Percentiles rank a stretch among this genome's conserved stretches.
Conservation (phyloP, 75 land plant species). For the Gnetum montanum region DNA sequence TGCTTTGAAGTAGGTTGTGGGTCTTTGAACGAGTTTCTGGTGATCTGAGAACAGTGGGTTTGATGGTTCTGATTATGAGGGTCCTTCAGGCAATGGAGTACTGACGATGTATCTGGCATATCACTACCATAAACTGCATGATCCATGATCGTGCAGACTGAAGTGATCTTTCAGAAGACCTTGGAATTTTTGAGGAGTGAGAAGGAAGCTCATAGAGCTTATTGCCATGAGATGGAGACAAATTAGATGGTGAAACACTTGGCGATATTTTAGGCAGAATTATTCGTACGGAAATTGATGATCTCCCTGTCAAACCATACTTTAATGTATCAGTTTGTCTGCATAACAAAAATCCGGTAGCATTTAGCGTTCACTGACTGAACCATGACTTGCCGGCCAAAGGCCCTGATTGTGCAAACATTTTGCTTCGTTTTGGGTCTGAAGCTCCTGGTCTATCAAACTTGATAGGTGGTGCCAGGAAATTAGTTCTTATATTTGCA, state of each 20-base stretch:
- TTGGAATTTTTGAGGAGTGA: conserved; percentile 17
- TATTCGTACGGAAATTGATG: conserved; percentile 10
- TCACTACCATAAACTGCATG: too few species aligned
- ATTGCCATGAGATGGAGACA: conserved; percentile 37
- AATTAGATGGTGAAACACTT: conserved; percentile 30
- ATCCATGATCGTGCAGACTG: too few species aligned
- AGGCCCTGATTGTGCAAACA: conserved; percentile 48
- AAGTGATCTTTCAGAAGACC: conserved; percentile 14
- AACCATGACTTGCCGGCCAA: conserved; percentile 30
- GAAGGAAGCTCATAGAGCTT: conserved; percentile 66
- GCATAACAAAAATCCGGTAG: conserved; percentile 28
- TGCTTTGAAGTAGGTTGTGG: too few species aligned
- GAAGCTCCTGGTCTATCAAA: conserved; percentile 9
- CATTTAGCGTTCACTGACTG: conserved; percentile 10
- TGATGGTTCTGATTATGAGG: too few species aligned
- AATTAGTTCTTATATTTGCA: conserved; percentile 5
- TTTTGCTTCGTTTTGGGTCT: conserved; percentile 28
- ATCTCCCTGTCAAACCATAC: conserved; percentile 10
- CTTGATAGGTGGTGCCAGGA: conserved; percentile 9
- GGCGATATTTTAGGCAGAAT: conserved; percentile 25
- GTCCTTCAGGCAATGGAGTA: too few species aligned
- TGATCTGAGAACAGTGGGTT: too few species aligned
- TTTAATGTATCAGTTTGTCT: conserved; percentile 8
- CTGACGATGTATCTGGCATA: too few species aligned
- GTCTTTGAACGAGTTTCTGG: too few species aligned